Percentiles rank a stretch among this genome's conserved stretches.
Evolutionary conservation across 2,329 filamentous ascomycete genomes (phyloP).

Genomic region (Camillea tinctor): DNA sequence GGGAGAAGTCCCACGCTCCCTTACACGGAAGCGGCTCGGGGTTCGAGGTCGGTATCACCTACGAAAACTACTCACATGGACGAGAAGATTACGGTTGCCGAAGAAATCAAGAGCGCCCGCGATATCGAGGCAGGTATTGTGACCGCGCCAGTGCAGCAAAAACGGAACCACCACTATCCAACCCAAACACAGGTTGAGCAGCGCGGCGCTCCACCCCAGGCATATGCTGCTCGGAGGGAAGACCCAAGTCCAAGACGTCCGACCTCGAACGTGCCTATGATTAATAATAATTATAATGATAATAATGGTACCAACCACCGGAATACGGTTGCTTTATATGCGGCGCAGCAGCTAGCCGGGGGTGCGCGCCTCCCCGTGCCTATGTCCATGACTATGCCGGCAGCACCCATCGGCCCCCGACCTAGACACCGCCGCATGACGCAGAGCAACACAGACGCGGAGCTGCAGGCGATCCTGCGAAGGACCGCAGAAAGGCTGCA

Average conservation of each 20-base stretch:
- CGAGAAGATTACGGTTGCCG: background rate
- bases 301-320: constrained; percentile 9
- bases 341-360: constrained; percentile 28
- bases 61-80: background rate
- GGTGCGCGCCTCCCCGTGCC: constrained; percentile 21
- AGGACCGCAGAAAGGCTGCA: constrained; percentile 52
- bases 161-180: background rate
- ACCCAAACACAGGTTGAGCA: background rate
- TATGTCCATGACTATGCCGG: constrained; percentile 2
- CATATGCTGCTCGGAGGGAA: background rate
- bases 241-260: background rate
- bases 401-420: constrained; percentile 10
- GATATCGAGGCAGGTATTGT: background rate
- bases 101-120: background rate
- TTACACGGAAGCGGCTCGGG: constrained; percentile 16
- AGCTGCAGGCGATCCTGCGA: constrained; percentile 50
- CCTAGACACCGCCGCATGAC: constrained; percentile 17
- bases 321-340: constrained; percentile 18
- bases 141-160: too few species aligned
- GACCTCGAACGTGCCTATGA: background rate
- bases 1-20: constrained; percentile 31
- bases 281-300: background rate
- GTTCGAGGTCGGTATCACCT: background rate
- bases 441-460: constrained; percentile 43
- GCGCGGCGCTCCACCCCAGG: background rate